Conservation (phyloP, 148 eudicot genomes). For the Heliamphora exappendiculata region DNA sequence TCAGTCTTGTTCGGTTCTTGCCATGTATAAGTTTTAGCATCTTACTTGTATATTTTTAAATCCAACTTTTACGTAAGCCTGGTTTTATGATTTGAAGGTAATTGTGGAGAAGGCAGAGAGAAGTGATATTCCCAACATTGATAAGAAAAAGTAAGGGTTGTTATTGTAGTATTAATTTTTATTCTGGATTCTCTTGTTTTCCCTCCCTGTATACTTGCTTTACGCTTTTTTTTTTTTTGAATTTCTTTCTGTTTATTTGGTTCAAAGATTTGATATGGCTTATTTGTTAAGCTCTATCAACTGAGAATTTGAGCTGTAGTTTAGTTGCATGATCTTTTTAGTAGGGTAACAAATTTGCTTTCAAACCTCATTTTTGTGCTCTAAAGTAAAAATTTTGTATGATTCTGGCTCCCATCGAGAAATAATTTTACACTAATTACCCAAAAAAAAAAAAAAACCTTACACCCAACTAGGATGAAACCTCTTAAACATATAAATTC, state of each 20-base stretch:
- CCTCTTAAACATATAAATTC: too few relatives aligned
- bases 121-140: conserved; percentile 77
- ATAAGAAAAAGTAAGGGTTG: conserved; percentile 66
- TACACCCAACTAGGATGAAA: too few relatives aligned
- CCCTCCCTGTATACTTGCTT: neutral
- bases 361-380: too few relatives aligned
- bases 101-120: conserved; percentile 84
- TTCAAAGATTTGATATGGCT: neutral
- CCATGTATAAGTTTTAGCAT: neutral
- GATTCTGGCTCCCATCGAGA: too few relatives aligned
- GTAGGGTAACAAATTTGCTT: too few relatives aligned
- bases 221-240: too few relatives aligned
- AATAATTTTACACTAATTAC: too few relatives aligned
- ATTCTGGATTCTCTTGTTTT: neutral
- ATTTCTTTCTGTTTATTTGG: neutral
- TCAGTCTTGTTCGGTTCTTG: neutral
- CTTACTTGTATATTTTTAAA: neutral
- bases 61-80: neutral
- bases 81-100: conserved; percentile 36
- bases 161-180: neutral
- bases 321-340: too few relatives aligned
- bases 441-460: too few relatives aligned
- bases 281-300: neutral
- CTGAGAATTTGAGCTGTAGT: neutral
- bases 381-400: too few relatives aligned